Conservation (phyloP, 2,329 filamentous ascomycete species). For the Talaromyces sp. region DNA sequence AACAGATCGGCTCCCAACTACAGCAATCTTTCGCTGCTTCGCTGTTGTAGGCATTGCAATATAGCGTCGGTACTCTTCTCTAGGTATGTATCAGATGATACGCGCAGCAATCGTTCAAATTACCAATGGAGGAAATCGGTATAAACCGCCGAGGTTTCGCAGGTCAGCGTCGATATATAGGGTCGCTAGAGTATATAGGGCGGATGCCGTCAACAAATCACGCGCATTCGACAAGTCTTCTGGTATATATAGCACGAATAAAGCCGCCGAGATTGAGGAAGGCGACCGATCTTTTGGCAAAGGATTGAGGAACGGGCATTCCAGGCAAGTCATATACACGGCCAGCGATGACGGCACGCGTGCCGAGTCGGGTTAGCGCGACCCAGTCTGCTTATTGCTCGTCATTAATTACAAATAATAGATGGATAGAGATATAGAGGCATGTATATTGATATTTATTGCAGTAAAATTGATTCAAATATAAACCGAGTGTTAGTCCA, state of each 20-base stretch:
- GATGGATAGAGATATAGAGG: no score
- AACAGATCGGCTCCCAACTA: constrained; percentile 90
- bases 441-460: no score
- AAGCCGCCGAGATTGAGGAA: not conserved
- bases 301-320: not conserved
- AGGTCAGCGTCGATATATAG: not conserved
- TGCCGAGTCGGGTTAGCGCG: not conserved
- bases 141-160: not conserved
- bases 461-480: no score
- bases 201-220: not conserved
- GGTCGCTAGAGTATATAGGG: not conserved
- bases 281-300: not conserved
- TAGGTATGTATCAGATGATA: not conserved
- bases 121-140: not conserved
- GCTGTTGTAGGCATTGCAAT: constrained; percentile 59
- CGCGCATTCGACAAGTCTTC: not conserved
- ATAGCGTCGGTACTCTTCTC: not conserved
- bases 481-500: no score
- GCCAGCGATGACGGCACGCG: not conserved
- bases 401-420: not conserved
- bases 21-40: constrained; percentile 92
- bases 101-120: not conserved
- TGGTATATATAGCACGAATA: not conserved
- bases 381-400: not conserved
- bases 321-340: not conserved